phyloP scores from a whole-genome alignment of 2,329 filamentous ascomycete species.

The Stagonosporopsis rhizophila region DNA sequence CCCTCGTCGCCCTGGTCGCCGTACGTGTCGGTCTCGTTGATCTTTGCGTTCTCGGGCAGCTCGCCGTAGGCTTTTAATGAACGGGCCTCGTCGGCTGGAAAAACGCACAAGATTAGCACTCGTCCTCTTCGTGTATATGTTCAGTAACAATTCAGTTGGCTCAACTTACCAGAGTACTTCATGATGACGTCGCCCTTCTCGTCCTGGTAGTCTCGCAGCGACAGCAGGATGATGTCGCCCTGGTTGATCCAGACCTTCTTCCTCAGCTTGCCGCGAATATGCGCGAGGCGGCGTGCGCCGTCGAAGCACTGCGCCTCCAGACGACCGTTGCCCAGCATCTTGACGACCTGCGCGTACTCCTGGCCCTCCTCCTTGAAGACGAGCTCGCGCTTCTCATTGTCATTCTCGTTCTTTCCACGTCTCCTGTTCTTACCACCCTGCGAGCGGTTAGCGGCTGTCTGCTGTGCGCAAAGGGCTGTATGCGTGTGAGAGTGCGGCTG shows the following conservation, averaged over 20 bases:
- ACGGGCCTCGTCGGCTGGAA: constrained; percentile 84
- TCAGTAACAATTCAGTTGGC: background rate
- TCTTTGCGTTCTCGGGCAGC: constrained; percentile 96
- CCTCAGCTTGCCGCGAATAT: constrained; percentile 93
- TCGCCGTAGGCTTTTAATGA: constrained; percentile 97
- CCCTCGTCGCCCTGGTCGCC: constrained; percentile 90
- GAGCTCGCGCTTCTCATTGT: constrained; percentile 98
- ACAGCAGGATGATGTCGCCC: constrained; percentile 75
- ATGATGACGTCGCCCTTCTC: constrained; percentile 93
- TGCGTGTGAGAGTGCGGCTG: too few species aligned
- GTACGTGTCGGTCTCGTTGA: constrained; percentile 98
- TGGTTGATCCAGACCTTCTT: constrained; percentile 97
- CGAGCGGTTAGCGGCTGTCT: constrained; percentile 21
- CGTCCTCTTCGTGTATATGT: background rate
- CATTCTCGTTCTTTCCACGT: constrained; percentile 94
- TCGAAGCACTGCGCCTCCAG: constrained; percentile 96
- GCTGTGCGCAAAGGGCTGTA: background rate
- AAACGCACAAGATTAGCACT: constrained; percentile 72
- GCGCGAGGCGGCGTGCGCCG: constrained; percentile 82
- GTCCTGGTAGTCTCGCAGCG: constrained; percentile 90
- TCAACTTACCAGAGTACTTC: constrained; percentile 70
- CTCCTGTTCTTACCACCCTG: constrained; percentile 97
- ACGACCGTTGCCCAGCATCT: constrained; percentile 96
- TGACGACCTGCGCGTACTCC: constrained; percentile 86
- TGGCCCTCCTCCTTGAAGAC: constrained; percentile 99